Evolutionary conservation across 495 filamentous ascomycete species (phyloP).

Genomic region (Penicillium ucsense): DNA sequence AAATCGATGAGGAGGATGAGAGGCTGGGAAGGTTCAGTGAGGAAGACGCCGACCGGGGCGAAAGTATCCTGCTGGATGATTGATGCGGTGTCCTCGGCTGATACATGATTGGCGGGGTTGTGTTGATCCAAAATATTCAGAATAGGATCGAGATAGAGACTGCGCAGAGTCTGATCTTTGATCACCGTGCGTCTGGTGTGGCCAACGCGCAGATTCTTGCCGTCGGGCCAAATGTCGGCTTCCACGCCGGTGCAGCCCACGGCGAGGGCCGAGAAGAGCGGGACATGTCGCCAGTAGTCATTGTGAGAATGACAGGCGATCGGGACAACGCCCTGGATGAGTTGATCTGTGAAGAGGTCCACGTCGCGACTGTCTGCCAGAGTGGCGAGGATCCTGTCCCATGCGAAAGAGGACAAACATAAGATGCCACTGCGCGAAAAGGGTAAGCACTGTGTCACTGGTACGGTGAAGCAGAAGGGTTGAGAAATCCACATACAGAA

Average conservation of each 20-base stretch:
- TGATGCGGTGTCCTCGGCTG: not conserved
- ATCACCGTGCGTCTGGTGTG: slow-evolving; percentile 6
- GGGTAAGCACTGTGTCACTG: not conserved
- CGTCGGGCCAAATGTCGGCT: slow-evolving; percentile 62
- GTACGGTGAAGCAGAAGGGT: not conserved
- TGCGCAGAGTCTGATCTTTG: slow-evolving; percentile 29
- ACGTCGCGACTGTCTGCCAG: slow-evolving; percentile 8
- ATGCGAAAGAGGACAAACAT: slow-evolving; percentile 1
- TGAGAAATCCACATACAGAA: slow-evolving; percentile 1
- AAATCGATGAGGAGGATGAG: slow-evolving; percentile 27
- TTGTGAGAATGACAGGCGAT: slow-evolving; percentile 52
- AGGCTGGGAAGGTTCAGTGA: slow-evolving; percentile 20
- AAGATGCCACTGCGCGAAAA: slow-evolving; percentile 3
- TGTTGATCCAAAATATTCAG: slow-evolving; percentile 21
- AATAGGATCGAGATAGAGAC: slow-evolving; percentile 57
- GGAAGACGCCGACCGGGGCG: slow-evolving; percentile 47
- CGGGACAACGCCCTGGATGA: slow-evolving; percentile 8
- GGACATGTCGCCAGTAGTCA: slow-evolving; percentile 57
- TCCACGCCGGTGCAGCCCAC: slow-evolving; percentile 54
- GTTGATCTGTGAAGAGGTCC: slow-evolving; percentile 17
- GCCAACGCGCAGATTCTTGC: slow-evolving; percentile 44
- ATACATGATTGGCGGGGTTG: not conserved
- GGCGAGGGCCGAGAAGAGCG: slow-evolving; percentile 41
- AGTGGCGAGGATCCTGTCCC: not conserved
- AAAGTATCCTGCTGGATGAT: not conserved